Evolutionary conservation across 108 stramenopile species (phyloP), one percentile per base, ranked within the genome.

Genomic region (Pseudonitzschia multistriata): DNA sequence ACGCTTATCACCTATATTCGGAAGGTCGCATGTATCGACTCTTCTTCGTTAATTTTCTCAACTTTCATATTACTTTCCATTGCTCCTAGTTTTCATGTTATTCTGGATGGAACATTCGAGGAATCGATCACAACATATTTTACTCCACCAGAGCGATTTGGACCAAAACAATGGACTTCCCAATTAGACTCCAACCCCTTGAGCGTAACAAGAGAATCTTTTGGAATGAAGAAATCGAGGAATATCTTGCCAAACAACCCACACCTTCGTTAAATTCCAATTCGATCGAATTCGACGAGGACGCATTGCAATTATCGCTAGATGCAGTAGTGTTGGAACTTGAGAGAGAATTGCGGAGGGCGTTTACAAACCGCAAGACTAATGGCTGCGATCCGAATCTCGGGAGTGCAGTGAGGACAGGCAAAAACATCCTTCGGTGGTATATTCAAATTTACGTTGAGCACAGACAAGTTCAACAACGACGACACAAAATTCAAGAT

Each of bases 351-450:
- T 48, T 34, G 40, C 33, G 24, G 40, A 22, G 17, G 35, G 50
- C 30, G 3, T 8, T 10, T 59, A 29, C 19, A 59, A 45, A 19
- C 8, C 34, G 29, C n/a, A 25, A 40, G 61, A 28, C 17, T 7
- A 36, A 40, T 35, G 39, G 3, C 10, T 27, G 0, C 54, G 52
- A 33, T 33, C 21, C 28, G 55, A 14, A 65, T 27, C 7, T 73
- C 25, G 30, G 29, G 34, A 54, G 27, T 36, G 65, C 45, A 30
- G 24, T 62, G 5, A 62, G 79, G 49, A 66, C 79, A 36, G 49
- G 76, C 3, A 74, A 75, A 48, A 80, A 80, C 63, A 25, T 74
- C 17, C 63, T 80, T 39, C 79, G 79, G 3, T 80, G 79, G 79
- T 68, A 68, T 34, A 67, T 74, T 53, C 79, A 80, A 45, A 64